These are phyloP conservation scores for Leishmania tarentolae DNA, from an alignment of 208 protist species.

Conservation along the genomic window DNA sequence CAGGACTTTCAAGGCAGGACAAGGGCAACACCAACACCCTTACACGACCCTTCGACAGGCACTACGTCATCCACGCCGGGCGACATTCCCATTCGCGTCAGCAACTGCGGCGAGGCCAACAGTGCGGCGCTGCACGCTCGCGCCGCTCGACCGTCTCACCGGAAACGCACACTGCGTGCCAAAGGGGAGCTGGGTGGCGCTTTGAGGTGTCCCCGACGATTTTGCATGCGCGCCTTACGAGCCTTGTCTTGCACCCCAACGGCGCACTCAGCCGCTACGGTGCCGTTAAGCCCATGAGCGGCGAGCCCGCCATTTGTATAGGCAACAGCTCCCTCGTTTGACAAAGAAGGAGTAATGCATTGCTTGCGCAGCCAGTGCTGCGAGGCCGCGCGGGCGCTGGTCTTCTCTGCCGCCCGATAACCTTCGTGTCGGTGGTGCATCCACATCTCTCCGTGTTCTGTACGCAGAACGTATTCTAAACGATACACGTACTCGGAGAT, in stretches of 20 bases:
- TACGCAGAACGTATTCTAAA: constrained; percentile 48
- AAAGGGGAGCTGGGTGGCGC: neutral
- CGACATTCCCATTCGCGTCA: neutral
- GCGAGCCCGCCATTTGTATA: constrained; percentile 16
- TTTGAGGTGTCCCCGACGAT: neutral
- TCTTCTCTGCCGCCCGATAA: neutral
- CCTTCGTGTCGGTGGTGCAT: neutral
- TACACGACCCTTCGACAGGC: neutral
- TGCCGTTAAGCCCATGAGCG: constrained; percentile 16
- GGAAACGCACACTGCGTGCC: constrained; percentile 4
- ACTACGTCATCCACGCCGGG: neutral
- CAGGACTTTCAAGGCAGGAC: neutral
- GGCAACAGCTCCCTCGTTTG: constrained; percentile 14
- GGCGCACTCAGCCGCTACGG: neutral
- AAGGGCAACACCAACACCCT: neutral
- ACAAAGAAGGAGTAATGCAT: constrained; percentile 12
- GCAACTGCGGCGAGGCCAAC: neutral
- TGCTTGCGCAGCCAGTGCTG: constrained; percentile 3
- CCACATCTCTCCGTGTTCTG: constrained; percentile 7
- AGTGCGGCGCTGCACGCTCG: neutral
- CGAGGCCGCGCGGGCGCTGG: neutral
- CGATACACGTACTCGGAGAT: constrained; percentile 69
- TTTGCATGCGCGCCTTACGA: constrained; percentile 5
- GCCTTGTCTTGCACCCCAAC: constrained; percentile 10
- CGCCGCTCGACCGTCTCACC: neutral